Conservation (phyloP, 1,284 basidiomycete species). For the Apiotrichum mycotoxinovorans region DNA sequence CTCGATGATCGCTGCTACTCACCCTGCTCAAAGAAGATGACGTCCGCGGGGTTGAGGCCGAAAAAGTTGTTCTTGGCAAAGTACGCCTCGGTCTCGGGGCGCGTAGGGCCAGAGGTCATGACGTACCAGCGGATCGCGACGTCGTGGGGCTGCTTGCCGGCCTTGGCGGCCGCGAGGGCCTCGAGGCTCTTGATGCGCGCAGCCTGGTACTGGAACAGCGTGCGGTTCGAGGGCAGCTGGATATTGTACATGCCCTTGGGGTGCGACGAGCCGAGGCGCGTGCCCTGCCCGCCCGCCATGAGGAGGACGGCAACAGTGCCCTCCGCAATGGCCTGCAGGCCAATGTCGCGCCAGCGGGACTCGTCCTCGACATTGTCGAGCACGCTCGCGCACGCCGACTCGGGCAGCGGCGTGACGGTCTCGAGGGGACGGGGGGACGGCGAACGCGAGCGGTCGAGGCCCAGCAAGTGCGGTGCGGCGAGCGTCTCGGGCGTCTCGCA, state of each 20-base stretch:
- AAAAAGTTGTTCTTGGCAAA: slow-evolving; percentile 78
- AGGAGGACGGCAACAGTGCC: slow-evolving; percentile 88
- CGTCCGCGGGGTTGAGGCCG: slow-evolving; percentile 73
- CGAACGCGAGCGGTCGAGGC: slow-evolving; percentile 30
- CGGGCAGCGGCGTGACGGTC: slow-evolving; percentile 63
- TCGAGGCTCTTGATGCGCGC: slow-evolving; percentile 86
- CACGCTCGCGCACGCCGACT: slow-evolving; percentile 64
- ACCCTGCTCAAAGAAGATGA: slow-evolving; percentile 98
- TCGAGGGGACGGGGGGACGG: slow-evolving; percentile 31
- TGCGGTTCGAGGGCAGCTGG: slow-evolving; percentile 84
- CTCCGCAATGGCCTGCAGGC: slow-evolving; percentile 73
- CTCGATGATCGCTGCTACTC: slow-evolving; percentile 29
- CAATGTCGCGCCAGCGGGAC: slow-evolving; percentile 66
- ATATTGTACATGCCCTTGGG: slow-evolving; percentile 99
- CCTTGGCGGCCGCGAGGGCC: slow-evolving; percentile 62
- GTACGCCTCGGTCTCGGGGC: slow-evolving; percentile 78
- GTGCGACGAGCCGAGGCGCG: slow-evolving; percentile 81
- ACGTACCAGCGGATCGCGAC: slow-evolving; percentile 89
- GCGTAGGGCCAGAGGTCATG: slow-evolving; percentile 97
- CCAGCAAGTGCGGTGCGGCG: slow-evolving; percentile 6
- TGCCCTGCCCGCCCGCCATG: slow-evolving; percentile 98
- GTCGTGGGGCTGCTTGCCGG: slow-evolving; percentile 56
- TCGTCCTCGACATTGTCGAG: slow-evolving; percentile 59
- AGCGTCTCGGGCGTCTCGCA: slow-evolving; percentile 1
- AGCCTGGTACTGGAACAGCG: slow-evolving; percentile 94